A percentile compares a stretch with the other conserved stretches of the same genome.
phyloP scores from a whole-genome alignment of 805 yeast species.

The Candida multigemmis region DNA sequence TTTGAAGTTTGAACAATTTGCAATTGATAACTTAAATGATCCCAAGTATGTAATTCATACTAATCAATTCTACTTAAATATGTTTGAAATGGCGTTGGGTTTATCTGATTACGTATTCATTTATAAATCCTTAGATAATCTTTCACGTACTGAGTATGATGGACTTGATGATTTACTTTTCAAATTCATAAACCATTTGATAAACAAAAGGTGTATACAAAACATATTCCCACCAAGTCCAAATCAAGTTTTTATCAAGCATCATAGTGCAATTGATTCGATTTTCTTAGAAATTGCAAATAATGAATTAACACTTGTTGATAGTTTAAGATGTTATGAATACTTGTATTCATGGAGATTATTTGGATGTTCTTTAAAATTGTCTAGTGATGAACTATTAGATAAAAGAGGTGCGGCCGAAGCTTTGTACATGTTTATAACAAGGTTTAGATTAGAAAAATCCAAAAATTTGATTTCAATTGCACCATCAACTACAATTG shows the following conservation, averaged over 20 bases:
- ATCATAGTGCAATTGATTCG: slow-evolving; percentile 24
- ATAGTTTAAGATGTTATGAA: slow-evolving; percentile 25
- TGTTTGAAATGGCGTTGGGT: slow-evolving; percentile 16
- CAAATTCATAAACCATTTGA: slow-evolving; percentile 16
- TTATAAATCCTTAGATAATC: slow-evolving; percentile 10
- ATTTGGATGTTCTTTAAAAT: slow-evolving; percentile 11
- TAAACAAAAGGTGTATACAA: slow-evolving; percentile 12
- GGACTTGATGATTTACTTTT: slow-evolving; percentile 6
- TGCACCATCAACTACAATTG: slow-evolving; percentile 2
- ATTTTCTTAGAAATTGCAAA: slow-evolving; percentile 24
- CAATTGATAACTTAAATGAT: slow-evolving; percentile 12
- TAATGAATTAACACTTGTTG: slow-evolving; percentile 16
- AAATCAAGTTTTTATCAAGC: too few species aligned
- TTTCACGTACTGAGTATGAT: slow-evolving; percentile 4
- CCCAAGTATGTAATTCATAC: slow-evolving; percentile 1
- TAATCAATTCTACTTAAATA: slow-evolving; percentile 10
- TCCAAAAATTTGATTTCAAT: slow-evolving; percentile 7
- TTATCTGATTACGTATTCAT: slow-evolving; percentile 11
- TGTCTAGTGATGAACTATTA: slow-evolving; percentile 8
- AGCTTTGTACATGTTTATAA: slow-evolving; percentile 27
- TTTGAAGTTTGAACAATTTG: slow-evolving; percentile 15
- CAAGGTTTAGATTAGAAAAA: slow-evolving; percentile 20
- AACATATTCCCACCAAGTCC: slow-evolving; percentile 12
- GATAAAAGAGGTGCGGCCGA: slow-evolving; percentile 32
- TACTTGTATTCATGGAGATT: slow-evolving; percentile 34